A percentile compares a stretch with the other conserved stretches of the same genome.
These are phyloP conservation scores for Mycena venus DNA, from an alignment of 768 basidiomycete genomes.

Conservation along the genomic window DNA sequence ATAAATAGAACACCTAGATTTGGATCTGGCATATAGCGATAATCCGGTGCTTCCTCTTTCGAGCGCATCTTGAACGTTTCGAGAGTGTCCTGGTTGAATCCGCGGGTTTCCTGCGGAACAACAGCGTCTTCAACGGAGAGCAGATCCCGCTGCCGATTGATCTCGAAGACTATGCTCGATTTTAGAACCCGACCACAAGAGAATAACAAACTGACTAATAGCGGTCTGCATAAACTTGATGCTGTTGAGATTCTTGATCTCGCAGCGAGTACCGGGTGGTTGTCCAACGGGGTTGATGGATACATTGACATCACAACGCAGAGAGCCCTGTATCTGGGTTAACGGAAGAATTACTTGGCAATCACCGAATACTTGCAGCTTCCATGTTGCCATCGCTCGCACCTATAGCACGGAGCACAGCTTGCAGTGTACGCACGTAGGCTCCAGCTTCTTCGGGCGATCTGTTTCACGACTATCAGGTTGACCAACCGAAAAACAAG, in stretches of 20 bases:
- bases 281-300: conserved; percentile 82
- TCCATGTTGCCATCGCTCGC: conserved; percentile 98
- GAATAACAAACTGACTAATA: conserved; percentile 69
- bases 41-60: conserved; percentile 96
- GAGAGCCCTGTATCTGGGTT: conserved; percentile 75
- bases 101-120: conserved; percentile 90
- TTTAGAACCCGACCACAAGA: background rate
- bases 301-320: conserved; percentile 96
- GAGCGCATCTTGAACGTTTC: conserved; percentile 87
- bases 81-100: conserved; percentile 86
- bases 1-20: conserved; percentile 85
- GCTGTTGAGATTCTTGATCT: conserved; percentile 97
- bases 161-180: conserved; percentile 77
- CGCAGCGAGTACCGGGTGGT: conserved; percentile 85
- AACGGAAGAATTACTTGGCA: background rate
- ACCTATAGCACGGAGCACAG: conserved; percentile 84
- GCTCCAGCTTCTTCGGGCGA: conserved; percentile 92
- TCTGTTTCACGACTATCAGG: conserved; percentile 49
- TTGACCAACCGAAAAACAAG: background rate
- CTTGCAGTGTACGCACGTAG: conserved; percentile 88
- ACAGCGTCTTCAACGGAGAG: conserved; percentile 53
- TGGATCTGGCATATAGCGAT: conserved; percentile 98
- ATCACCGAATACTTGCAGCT: conserved; percentile 63
- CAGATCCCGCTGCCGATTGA: conserved; percentile 80
- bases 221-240: conserved; percentile 87